These are phyloP conservation scores for Colletotrichum melonis DNA, from an alignment of 2,329 filamentous ascomycete species.

Conservation along the genomic window DNA sequence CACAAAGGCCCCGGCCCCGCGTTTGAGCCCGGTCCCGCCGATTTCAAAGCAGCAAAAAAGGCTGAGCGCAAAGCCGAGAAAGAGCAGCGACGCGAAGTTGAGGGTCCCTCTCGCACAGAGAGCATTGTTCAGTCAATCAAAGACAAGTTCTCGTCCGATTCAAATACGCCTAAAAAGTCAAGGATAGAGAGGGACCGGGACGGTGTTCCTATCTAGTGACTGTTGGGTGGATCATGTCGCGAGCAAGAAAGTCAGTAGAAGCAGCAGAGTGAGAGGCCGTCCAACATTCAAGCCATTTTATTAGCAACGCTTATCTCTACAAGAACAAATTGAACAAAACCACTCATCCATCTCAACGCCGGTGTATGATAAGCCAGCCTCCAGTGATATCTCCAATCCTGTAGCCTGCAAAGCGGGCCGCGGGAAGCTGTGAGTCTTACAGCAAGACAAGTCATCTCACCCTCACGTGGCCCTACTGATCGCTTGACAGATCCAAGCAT, in stretches of 20 bases:
- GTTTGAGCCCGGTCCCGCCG: slow-evolving; percentile 21
- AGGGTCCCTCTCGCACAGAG: neutral
- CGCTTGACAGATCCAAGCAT: neutral
- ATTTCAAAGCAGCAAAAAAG: slow-evolving; percentile 28
- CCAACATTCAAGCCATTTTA: too few species aligned
- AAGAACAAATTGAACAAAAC: too few species aligned
- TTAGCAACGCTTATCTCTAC: too few species aligned
- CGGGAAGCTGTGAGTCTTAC: neutral
- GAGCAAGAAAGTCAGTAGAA: too few species aligned
- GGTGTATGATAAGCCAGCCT: too few species aligned
- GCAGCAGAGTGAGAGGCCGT: too few species aligned
- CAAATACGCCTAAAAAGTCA: slow-evolving; percentile 6
- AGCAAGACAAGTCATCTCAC: neutral
- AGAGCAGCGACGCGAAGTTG: neutral
- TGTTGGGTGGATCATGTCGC: neutral
- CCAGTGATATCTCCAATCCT: too few species aligned
- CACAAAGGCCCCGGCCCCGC: slow-evolving; percentile 14
- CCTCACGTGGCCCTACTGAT: neutral
- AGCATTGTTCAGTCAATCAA: neutral
- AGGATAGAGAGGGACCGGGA: neutral
- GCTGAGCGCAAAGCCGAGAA: slow-evolving; percentile 32
- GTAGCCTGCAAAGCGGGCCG: too few species aligned
- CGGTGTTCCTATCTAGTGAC: neutral
- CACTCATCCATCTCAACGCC: too few species aligned
- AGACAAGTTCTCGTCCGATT: neutral